Conservation (phyloP, 2,329 filamentous ascomycete species). For the Xylaria sp. region DNA sequence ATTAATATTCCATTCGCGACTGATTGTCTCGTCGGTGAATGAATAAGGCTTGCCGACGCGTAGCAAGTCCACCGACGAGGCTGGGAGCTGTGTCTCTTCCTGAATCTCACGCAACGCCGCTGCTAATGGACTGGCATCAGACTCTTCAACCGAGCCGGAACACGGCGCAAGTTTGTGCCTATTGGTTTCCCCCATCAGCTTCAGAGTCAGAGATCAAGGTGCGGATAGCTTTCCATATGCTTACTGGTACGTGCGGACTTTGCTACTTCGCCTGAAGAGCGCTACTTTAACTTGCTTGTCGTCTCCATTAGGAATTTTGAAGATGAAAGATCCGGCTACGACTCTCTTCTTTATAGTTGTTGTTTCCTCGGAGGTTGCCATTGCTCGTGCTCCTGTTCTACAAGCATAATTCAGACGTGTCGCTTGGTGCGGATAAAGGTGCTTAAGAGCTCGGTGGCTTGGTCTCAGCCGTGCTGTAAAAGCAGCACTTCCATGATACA, state of each 20-base stretch:
- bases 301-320: conserved; percentile 55
- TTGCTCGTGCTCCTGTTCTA: conserved; percentile 18
- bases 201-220: background rate
- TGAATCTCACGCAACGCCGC: conserved; percentile 70
- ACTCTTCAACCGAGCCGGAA: conserved; percentile 67
- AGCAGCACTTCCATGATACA: conserved; percentile 18
- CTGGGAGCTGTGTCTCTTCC: conserved; percentile 69
- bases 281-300: conserved; percentile 60
- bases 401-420: conserved; percentile 12
- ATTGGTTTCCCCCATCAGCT: conserved; percentile 15
- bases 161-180: conserved; percentile 69
- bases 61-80: conserved; percentile 59
- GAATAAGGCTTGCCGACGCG: conserved; percentile 67
- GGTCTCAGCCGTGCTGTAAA: conserved; percentile 5
- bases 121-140: conserved; percentile 61
- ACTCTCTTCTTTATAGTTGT: conserved; percentile 48
- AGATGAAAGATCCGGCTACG: conserved; percentile 63
- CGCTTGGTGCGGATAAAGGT: background rate
- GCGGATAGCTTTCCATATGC: conserved; percentile 36
- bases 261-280: conserved; percentile 68
- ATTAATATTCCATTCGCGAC: conserved; percentile 69
- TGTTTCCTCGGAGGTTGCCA: conserved; percentile 22
- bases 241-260: conserved; percentile 69
- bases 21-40: conserved; percentile 63
- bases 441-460: background rate